Percentiles rank a stretch among this genome's conserved stretches.
Evolutionary conservation across 257 asterid species (phyloP).

Genomic region (Rubia yunnanensis): DNA sequence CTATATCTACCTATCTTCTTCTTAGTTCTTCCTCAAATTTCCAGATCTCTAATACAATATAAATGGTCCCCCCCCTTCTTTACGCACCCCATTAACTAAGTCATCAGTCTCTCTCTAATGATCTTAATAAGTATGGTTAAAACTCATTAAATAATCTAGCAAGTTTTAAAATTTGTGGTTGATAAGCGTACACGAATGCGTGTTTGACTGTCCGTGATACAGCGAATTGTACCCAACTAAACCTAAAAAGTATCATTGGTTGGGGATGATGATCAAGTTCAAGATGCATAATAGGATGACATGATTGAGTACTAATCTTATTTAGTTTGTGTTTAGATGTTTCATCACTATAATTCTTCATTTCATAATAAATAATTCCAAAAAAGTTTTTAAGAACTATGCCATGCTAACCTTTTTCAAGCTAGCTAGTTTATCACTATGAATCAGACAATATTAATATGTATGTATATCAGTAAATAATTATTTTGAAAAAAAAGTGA

Average conservation of each 20-base stretch:
- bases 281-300: not conserved
- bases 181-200: conserved; percentile 3
- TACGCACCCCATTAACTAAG: not conserved
- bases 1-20: not conserved
- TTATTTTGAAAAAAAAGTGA: too few species aligned
- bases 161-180: conserved; percentile 7
- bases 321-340: not conserved
- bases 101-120: conserved; percentile 13
- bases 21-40: not conserved
- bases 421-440: too few species aligned
- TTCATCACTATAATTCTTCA: not conserved
- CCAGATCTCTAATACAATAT: conserved; percentile 13
- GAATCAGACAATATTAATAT: too few species aligned
- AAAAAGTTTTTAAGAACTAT: too few species aligned
- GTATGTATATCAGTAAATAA: too few species aligned
- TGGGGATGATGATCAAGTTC: not conserved
- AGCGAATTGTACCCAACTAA: conserved; percentile 19
- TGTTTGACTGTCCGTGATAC: conserved; percentile 7
- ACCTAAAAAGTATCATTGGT: conserved; percentile 12
- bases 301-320: not conserved
- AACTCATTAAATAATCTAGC: not conserved
- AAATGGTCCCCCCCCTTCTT: conserved; percentile 24
- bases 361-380: not conserved
- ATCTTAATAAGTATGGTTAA: conserved; percentile 15
- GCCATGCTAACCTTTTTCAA: too few species aligned